phyloP scores from a whole-genome alignment of 305 asterid species.

The Salvia sclarea region DNA sequence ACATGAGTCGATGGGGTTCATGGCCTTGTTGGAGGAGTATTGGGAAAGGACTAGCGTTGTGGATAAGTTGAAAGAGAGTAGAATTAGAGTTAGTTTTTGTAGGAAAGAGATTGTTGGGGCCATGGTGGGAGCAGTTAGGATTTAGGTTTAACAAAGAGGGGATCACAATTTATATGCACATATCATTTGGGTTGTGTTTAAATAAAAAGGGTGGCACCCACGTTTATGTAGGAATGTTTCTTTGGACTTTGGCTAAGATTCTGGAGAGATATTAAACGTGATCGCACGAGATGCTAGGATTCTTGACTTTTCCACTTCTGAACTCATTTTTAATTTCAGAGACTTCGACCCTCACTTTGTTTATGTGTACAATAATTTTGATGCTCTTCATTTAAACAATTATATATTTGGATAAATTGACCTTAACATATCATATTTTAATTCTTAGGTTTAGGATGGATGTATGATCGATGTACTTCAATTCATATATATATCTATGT shows the following conservation, averaged over 20 bases:
- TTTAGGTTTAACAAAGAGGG: too few species aligned
- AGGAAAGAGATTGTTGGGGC: conserved; percentile 33
- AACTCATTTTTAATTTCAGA: not conserved
- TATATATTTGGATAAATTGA: not conserved
- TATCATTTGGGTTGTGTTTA: conserved; percentile 20
- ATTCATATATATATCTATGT: not conserved
- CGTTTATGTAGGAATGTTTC: conserved; percentile 39
- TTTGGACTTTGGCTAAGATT: conserved; percentile 31
- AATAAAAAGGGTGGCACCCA: conserved; percentile 51
- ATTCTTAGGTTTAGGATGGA: not conserved
- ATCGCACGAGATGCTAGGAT: conserved; percentile 52
- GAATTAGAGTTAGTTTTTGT: conserved; percentile 32
- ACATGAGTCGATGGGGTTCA: conserved; percentile 65
- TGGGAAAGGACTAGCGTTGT: conserved; percentile 17
- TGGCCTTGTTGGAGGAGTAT: conserved; percentile 25
- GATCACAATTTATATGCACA: conserved; percentile 16
- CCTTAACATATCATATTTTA: not conserved
- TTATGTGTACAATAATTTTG: not conserved
- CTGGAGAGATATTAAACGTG: conserved; percentile 45
- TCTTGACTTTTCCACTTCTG: conserved; percentile 38
- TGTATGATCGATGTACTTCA: too few species aligned
- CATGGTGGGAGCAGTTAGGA: conserved; percentile 31
- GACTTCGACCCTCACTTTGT: too few species aligned
- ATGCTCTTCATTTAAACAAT: too few species aligned
- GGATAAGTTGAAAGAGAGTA: conserved; percentile 18